These are phyloP conservation scores for Metarhizium brunneum DNA, from an alignment of 2,329 filamentous ascomycete genomes.

Conservation along the genomic window DNA sequence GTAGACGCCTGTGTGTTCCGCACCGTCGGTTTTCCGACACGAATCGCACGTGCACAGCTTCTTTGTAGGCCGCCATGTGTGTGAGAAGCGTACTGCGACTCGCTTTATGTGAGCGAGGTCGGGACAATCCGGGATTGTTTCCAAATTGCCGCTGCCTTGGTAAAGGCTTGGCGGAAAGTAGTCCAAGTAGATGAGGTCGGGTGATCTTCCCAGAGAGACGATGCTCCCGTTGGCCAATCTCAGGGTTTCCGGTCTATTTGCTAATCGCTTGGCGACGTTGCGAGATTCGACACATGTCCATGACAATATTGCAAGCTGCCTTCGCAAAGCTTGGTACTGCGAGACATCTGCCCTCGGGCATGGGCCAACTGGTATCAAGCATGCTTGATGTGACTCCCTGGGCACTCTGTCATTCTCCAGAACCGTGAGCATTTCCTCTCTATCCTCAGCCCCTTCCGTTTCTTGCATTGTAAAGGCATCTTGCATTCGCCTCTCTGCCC, in stretches of 20 bases:
- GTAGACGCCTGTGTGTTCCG: conserved; percentile 17
- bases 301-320: conserved; percentile 16
- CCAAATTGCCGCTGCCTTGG: conserved; percentile 17
- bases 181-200: conserved; percentile 25
- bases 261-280: conserved; percentile 12
- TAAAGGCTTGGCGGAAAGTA: conserved; percentile 22
- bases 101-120: conserved; percentile 24
- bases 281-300: conserved; percentile 19
- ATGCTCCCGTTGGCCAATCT: conserved; percentile 17
- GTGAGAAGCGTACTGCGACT: conserved; percentile 32
- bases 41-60: conserved; percentile 17
- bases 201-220: conserved; percentile 18
- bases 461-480: background rate
- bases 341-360: conserved; percentile 20
- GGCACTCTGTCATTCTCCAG: conserved; percentile 14
- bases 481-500: conserved; percentile 8
- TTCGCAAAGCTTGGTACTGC: conserved; percentile 19
- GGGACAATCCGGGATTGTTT: conserved; percentile 16
- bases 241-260: conserved; percentile 13
- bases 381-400: conserved; percentile 11
- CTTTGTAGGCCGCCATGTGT: conserved; percentile 28
- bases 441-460: conserved; percentile 7
- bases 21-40: conserved; percentile 24
- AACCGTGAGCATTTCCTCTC: conserved; percentile 15
- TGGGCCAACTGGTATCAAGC: conserved; percentile 13